Conservation (phyloP, 345 rosid species). For the Arabis hirsuta region DNA sequence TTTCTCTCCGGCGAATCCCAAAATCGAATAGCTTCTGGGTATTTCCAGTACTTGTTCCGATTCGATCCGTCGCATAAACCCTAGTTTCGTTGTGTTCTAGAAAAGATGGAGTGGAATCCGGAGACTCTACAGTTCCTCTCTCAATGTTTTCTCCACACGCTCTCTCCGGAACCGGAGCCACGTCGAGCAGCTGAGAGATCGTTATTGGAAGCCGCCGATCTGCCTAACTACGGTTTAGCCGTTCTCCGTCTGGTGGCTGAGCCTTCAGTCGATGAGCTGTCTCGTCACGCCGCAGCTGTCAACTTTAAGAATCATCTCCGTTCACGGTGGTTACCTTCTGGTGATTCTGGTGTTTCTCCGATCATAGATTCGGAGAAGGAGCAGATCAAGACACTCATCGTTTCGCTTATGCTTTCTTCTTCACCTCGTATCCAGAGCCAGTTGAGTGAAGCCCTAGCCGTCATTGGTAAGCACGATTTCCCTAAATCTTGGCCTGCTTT, state of each 20-base stretch:
- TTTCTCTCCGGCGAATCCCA: slow-evolving; percentile 13
- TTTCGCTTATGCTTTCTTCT: slow-evolving; percentile 80
- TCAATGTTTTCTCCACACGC: slow-evolving; percentile 79
- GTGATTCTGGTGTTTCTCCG: slow-evolving; percentile 49
- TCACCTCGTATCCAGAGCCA: slow-evolving; percentile 88
- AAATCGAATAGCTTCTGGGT: neutral
- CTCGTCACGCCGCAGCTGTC: slow-evolving; percentile 95
- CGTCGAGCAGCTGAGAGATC: slow-evolving; percentile 86
- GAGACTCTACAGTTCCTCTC: slow-evolving; percentile 74
- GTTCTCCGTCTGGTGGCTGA: slow-evolving; percentile 85
- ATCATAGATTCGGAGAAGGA: slow-evolving; percentile 73
- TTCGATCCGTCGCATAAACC: slow-evolving; percentile 25
- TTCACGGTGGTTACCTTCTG: slow-evolving; percentile 69
- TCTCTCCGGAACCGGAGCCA: slow-evolving; percentile 75
- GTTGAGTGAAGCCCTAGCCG: slow-evolving; percentile 87
- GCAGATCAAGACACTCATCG: slow-evolving; percentile 81
- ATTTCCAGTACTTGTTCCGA: slow-evolving; percentile 32
- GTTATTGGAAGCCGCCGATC: slow-evolving; percentile 61
- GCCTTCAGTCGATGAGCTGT: slow-evolving; percentile 75
- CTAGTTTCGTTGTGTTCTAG: slow-evolving; percentile 12
- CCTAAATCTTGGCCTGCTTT: slow-evolving; percentile 80
- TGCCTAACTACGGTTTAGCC: slow-evolving; percentile 74
- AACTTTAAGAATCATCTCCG: slow-evolving; percentile 95
- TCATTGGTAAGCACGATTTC: slow-evolving; percentile 91
- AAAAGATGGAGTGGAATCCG: slow-evolving; percentile 65